Percentiles rank a stretch among this genome's conserved stretches.
Conservation (phyloP, 2,329 filamentous ascomycete species). For the Parastagonospora avenae region DNA sequence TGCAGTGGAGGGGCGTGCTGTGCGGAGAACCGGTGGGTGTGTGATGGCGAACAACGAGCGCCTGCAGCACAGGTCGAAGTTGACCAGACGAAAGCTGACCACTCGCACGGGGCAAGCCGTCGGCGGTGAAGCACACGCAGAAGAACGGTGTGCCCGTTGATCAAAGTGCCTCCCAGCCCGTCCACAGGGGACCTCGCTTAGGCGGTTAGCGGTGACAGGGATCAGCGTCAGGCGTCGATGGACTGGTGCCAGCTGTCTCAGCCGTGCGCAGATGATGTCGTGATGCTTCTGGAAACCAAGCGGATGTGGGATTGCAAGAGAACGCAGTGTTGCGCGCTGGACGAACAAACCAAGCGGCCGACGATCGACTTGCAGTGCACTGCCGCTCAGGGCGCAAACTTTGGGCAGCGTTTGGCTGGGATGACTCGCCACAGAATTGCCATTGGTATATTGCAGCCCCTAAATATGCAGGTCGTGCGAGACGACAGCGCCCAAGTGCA, state of each 20-base stretch:
- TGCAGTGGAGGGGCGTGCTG: conserved; percentile 24
- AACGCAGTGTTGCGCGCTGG: not conserved
- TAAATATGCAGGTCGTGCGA: conserved; percentile 16
- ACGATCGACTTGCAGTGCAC: conserved; percentile 6
- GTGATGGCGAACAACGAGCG: conserved; percentile 36
- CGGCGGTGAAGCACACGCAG: conserved; percentile 37
- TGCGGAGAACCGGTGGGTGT: conserved; percentile 35
- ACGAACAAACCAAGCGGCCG: too few species aligned
- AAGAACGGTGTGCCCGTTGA: conserved; percentile 33
- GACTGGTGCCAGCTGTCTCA: conserved; percentile 35
- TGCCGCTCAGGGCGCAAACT: conserved; percentile 14
- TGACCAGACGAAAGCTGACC: conserved; percentile 29
- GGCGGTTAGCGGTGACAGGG: conserved; percentile 22
- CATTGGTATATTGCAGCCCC: conserved; percentile 24
- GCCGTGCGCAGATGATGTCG: conserved; percentile 25
- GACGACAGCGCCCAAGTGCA: conserved; percentile 19
- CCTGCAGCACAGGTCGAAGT: conserved; percentile 32
- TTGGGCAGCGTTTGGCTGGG: conserved; percentile 18
- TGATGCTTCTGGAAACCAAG: conserved; percentile 13
- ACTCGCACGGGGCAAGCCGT: conserved; percentile 34
- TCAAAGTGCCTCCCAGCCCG: conserved; percentile 26
- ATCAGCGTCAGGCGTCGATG: conserved; percentile 32
- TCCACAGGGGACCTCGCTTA: conserved; percentile 31
- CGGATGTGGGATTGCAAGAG: not conserved
- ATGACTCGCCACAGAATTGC: conserved; percentile 27